Conservation (phyloP, 2,329 filamentous ascomycete species). For the Fusarium avenaceum region DNA sequence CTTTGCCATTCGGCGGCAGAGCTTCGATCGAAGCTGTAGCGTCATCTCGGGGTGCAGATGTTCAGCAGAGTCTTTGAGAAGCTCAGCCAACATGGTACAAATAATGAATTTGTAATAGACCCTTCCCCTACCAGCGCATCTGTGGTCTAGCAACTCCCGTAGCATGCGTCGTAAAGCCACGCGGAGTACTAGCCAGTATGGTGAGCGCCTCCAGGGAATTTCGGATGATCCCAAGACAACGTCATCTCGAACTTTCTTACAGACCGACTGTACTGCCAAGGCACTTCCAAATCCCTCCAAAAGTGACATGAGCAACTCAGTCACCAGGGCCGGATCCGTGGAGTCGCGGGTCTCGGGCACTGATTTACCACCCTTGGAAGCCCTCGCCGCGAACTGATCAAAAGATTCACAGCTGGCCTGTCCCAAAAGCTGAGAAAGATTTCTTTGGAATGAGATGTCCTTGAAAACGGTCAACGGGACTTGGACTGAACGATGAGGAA, state of each 20-base stretch:
- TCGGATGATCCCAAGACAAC: conserved; percentile 63
- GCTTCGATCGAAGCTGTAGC: conserved; percentile 59
- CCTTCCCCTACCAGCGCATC: conserved; percentile 47
- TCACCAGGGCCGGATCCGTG: conserved; percentile 68
- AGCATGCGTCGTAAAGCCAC: conserved; percentile 69
- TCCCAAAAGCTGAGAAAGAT: conserved; percentile 66
- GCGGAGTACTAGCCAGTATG: conserved; percentile 73
- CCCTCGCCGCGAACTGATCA: conserved; percentile 64
- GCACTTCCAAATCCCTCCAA: conserved; percentile 66
- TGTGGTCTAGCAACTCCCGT: conserved; percentile 55
- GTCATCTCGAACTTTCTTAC: conserved; percentile 75
- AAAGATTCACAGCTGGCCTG: conserved; percentile 67
- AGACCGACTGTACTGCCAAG: conserved; percentile 55
- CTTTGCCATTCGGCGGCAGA: conserved; percentile 70
- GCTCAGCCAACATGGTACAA: conserved; percentile 59
- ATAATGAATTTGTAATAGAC: conserved; percentile 71
- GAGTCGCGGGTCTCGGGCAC: conserved; percentile 71
- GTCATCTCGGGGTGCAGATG: conserved; percentile 36
- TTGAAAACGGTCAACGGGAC: conserved; percentile 55
- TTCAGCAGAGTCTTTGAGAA: conserved; percentile 58
- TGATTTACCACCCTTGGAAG: conserved; percentile 63
- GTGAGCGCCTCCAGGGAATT: conserved; percentile 72
- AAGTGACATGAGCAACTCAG: conserved; percentile 70
- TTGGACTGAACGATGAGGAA: conserved; percentile 67
- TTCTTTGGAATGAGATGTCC: conserved; percentile 58